Conservation (phyloP, 352 stramenopile genomes). For the Pythium brachiatum region DNA sequence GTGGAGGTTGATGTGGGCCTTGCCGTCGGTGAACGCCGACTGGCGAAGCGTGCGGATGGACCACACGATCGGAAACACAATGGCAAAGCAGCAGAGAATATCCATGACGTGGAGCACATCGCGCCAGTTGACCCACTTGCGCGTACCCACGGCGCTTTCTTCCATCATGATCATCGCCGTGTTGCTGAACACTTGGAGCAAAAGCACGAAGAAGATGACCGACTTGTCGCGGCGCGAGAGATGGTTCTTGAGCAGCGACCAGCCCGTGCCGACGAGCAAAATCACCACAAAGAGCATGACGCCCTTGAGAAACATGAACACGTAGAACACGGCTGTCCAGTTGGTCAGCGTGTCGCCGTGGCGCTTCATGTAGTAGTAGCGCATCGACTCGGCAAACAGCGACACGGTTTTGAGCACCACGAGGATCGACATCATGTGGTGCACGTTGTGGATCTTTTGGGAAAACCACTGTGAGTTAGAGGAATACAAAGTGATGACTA, state of each 20-base stretch:
- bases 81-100: constrained; percentile 95
- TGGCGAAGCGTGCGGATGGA: constrained; percentile 84
- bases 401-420: constrained; percentile 91
- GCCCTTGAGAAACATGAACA: constrained; percentile 94
- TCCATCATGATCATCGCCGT: constrained; percentile 90
- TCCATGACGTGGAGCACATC: constrained; percentile 95
- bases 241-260: constrained; percentile 96
- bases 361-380: constrained; percentile 95
- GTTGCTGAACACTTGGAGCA: constrained; percentile 94
- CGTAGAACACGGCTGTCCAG: constrained; percentile 94
- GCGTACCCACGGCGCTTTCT: constrained; percentile 77
- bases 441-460: constrained; percentile 89
- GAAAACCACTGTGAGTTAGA: not conserved
- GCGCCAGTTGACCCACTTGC: constrained; percentile 63
- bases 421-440: constrained; percentile 95
- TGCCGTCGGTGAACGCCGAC: constrained; percentile 87
- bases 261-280: constrained; percentile 96
- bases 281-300: constrained; percentile 97
- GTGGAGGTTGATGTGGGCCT: constrained; percentile 79
- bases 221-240: constrained; percentile 92
- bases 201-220: constrained; percentile 92
- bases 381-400: constrained; percentile 94
- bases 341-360: constrained; percentile 91
- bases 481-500: too few species aligned
- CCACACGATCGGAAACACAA: constrained; percentile 97